phyloP scores from a whole-genome alignment of 371 early-diverging fungal species.

The Batrachochytrium dendrobatidis region DNA sequence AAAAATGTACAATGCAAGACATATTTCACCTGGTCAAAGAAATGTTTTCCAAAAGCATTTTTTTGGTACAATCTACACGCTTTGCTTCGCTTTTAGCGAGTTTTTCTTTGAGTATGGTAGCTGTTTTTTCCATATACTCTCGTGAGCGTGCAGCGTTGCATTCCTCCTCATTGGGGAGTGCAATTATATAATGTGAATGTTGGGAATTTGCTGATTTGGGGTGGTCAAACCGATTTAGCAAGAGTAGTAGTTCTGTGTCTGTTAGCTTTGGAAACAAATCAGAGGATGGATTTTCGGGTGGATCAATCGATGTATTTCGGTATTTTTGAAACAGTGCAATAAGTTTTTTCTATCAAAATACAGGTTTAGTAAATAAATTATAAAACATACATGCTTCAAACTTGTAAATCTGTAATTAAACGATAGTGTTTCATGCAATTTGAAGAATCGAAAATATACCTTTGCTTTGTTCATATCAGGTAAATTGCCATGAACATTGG shows the following conservation, averaged over 20 bases:
- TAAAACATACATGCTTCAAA: background rate
- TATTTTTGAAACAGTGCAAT: background rate
- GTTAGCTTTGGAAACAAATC: background rate
- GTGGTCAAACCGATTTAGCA: background rate
- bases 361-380: background rate
- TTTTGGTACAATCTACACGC: conserved; percentile 28
- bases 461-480: background rate
- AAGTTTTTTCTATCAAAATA: background rate
- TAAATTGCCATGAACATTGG: background rate
- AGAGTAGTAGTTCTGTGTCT: background rate
- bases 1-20: background rate
- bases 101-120: conserved; percentile 8
- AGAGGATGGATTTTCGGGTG: conserved; percentile 5
- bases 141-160: conserved; percentile 22
- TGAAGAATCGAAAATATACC: conserved; percentile 4
- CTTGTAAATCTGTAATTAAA: background rate
- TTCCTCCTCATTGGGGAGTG: conserved; percentile 11
- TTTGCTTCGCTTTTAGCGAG: conserved; percentile 3
- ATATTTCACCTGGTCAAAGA: conserved; percentile 22
- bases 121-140: conserved; percentile 34
- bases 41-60: conserved; percentile 32
- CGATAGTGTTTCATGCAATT: background rate
- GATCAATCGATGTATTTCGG: conserved; percentile 2
- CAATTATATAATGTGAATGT: no score
- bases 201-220: conserved; percentile 2